Evolutionary conservation across 306 rosid genomes (phyloP).

Genomic region (Abrus pulchellus): DNA sequence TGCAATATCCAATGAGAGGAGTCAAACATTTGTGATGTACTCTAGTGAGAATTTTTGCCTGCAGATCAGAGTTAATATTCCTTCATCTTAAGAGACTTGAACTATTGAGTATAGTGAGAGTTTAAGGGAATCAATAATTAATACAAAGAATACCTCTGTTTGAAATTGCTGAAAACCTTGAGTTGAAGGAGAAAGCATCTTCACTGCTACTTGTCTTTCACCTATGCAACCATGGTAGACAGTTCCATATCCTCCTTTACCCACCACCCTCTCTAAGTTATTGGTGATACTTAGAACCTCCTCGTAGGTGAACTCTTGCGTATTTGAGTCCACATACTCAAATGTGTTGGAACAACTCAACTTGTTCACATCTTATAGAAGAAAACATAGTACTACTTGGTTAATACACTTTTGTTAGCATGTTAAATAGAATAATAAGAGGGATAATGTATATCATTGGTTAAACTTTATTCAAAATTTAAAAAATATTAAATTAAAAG

Average conservation of each 20-base stretch:
- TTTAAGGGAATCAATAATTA: no score
- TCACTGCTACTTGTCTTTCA: constrained; percentile 55
- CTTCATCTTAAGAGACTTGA: no score
- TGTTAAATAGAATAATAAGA: not conserved
- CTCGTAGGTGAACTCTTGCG: constrained; percentile 47
- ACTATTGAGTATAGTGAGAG: no score
- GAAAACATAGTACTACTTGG: not conserved
- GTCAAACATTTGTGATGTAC: constrained; percentile 18
- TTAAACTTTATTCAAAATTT: no score
- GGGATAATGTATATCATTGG: not conserved
- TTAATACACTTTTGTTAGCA: not conserved
- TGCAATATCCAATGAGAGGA: constrained; percentile 16
- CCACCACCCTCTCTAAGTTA: constrained; percentile 53
- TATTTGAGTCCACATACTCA: constrained; percentile 1
- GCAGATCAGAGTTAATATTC: not conserved
- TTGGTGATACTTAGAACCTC: constrained; percentile 52
- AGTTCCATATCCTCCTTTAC: constrained; percentile 65
- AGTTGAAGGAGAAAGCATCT: constrained; percentile 57
- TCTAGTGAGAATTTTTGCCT: constrained; percentile 17
- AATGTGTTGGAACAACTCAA: not conserved
- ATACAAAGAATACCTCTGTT: not conserved
- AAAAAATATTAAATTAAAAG: no score
- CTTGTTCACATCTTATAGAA: not conserved
- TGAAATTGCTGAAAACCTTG: constrained; percentile 55
- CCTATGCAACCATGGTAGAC: constrained; percentile 54